Base-by-base conservation (phyloP, 345 rosid genomes). In the Citrus trifoliata region DNA sequence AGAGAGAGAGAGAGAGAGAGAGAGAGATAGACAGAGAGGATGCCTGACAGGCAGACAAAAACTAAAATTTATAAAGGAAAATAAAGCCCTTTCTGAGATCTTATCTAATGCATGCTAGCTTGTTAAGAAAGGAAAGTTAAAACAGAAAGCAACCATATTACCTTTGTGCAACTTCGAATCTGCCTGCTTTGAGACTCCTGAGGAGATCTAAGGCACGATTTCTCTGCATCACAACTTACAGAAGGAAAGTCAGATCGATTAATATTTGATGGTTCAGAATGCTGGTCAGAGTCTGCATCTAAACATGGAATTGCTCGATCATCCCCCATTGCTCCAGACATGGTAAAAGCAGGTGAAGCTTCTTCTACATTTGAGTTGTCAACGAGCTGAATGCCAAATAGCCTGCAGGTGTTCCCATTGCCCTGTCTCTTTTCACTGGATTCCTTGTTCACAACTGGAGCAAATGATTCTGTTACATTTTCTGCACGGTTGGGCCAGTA, bases 131-230 rank as follows among this genome's bases (percentile, higher is more conserved):
- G 60, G 37, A 10, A 24, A 3, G 14, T 16, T 18, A 27, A 68
- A 77, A 35, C 7, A 27, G 40, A 61, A 24, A 53, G 22, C 33
- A 70, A 53, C n/a, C 22, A 67, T 77, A 71, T 65, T 55, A 93
- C 98, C 95, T 97, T 97, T 58, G 95, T 97, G 86, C 99, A 97
- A 85, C 95, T 93, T 74, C 99, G 93, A 67, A 90, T 88, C 82
- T 92, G 98, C 84, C 92, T 93, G 87, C 98, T 92, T 71, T 93
- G 99, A 27, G 80, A 83, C 88, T 94, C 98, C 76, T 87, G 94
- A 53, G 93, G 89, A 88, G 95, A 93, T 85, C 92, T 92, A 82
- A 87, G 80, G 84, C 91, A 87, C 35, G 93, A 93, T 77, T 93
- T 94, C 82, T 93, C 98, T 48, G 90, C 91, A 78, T 97, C 99